Percentiles rank a stretch among this genome's conserved stretches.
These are phyloP conservation scores for Chaetomium strumarium DNA, from an alignment of 2,329 filamentous ascomycete species.

Conservation along the genomic window DNA sequence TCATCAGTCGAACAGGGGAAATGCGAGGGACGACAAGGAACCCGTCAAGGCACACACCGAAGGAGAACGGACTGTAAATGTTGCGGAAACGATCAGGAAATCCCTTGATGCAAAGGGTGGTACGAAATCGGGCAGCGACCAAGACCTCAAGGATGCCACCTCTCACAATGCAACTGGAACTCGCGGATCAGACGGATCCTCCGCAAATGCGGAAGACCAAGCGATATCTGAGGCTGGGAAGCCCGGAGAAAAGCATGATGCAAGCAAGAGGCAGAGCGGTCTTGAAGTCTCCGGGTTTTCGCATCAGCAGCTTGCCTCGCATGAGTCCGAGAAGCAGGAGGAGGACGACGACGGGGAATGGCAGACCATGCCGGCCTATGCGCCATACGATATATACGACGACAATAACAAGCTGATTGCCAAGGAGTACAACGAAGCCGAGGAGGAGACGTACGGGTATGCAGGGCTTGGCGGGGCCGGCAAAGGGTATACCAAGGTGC, in stretches of 20 bases:
- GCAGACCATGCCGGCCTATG: slow-evolving; percentile 93
- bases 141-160: slow-evolving; percentile 27
- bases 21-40: neutral
- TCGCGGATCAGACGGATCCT: neutral
- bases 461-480: slow-evolving; percentile 78
- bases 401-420: slow-evolving; percentile 86
- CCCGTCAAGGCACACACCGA: neutral
- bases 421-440: slow-evolving; percentile 65
- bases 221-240: slow-evolving; percentile 21
- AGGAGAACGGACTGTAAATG: neutral
- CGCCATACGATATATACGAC: slow-evolving; percentile 91
- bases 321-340: slow-evolving; percentile 48
- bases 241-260: slow-evolving; percentile 33
- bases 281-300: slow-evolving; percentile 75
- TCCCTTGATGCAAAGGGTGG: slow-evolving; percentile 7
- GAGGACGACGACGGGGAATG: slow-evolving; percentile 65
- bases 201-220: slow-evolving; percentile 23
- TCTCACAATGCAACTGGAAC: slow-evolving; percentile 6
- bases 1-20: neutral
- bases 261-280: slow-evolving; percentile 29
- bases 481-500: slow-evolving; percentile 92
- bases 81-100: neutral
- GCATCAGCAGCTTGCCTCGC: slow-evolving; percentile 68
- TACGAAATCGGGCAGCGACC: slow-evolving; percentile 25
- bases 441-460: slow-evolving; percentile 64